Evolutionary conservation across 495 filamentous ascomycete genomes (phyloP).

Genomic region (Halenospora varia): DNA sequence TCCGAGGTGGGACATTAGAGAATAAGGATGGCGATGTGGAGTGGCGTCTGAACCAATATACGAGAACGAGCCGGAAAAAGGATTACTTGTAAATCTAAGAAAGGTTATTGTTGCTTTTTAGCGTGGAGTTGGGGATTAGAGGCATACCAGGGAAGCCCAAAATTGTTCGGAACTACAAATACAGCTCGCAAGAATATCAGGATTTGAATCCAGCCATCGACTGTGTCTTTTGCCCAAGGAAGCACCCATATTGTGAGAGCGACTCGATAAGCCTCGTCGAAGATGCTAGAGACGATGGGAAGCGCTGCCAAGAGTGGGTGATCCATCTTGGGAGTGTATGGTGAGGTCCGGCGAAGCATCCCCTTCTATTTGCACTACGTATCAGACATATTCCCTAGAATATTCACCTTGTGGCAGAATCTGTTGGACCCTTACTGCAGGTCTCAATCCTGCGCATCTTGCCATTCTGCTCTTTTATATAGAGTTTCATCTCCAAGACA

Average conservation of each 20-base stretch:
- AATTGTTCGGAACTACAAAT: conserved; percentile 5
- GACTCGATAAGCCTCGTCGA: conserved; percentile 6
- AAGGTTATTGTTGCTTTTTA: conserved; percentile 16
- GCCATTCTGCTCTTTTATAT: no score
- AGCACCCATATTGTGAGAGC: conserved; percentile 4
- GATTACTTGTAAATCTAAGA: conserved; percentile 66
- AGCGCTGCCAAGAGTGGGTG: background rate
- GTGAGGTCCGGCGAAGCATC: background rate
- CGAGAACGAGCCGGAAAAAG: conserved; percentile 86
- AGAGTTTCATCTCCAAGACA: no score
- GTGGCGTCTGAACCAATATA: conserved; percentile 94
- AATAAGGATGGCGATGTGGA: conserved; percentile 96
- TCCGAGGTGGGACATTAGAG: conserved; percentile 87
- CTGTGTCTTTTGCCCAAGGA: conserved; percentile 3
- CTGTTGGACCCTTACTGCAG: no score
- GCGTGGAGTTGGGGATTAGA: conserved; percentile 24
- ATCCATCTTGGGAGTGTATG: background rate
- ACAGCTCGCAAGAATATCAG: conserved; percentile 8
- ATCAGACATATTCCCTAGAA: no score
- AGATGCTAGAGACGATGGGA: background rate
- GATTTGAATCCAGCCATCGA: conserved; percentile 6
- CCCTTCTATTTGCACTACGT: background rate
- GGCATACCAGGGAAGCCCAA: conserved; percentile 13
- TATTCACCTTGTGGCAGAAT: no score
- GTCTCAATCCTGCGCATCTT: no score